These are phyloP conservation scores for Penicillium maclennaniae DNA, from an alignment of 495 filamentous ascomycete species.

Conservation along the genomic window DNA sequence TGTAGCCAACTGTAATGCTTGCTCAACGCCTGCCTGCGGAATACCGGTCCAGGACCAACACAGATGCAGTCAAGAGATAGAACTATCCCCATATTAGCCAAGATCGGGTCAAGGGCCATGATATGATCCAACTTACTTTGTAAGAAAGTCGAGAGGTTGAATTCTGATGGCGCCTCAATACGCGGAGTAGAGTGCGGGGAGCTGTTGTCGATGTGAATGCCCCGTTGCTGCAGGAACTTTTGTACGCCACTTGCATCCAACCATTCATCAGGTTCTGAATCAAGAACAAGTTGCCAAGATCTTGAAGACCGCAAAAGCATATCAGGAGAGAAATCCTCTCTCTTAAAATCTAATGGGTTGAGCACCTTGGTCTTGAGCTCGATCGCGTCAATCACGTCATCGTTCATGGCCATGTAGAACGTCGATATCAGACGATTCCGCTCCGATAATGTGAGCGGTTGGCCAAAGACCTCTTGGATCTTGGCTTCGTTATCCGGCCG, in stretches of 20 bases:
- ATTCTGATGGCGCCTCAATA: conserved; percentile 7
- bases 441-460: conserved; percentile 15
- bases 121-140: conserved; percentile 17
- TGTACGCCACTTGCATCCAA: conserved; percentile 33
- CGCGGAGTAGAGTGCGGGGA: conserved; percentile 9
- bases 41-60: conserved; percentile 29
- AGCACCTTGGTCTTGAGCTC: conserved; percentile 22
- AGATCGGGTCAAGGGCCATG: neutral
- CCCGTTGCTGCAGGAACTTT: conserved; percentile 20
- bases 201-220: conserved; percentile 11
- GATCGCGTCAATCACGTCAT: conserved; percentile 18
- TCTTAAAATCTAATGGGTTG: conserved; percentile 9
- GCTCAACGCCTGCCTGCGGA: conserved; percentile 27
- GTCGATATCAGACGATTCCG: conserved; percentile 20
- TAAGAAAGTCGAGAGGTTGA: conserved; percentile 23
- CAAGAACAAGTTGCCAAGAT: conserved; percentile 23
- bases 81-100: conserved; percentile 17
- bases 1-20: conserved; percentile 22
- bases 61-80: conserved; percentile 22
- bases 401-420: conserved; percentile 21
- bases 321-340: conserved; percentile 11
- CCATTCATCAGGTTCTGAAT: conserved; percentile 20
- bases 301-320: conserved; percentile 14
- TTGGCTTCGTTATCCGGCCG: conserved; percentile 9
- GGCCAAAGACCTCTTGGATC: conserved; percentile 24